Conservation (phyloP, 805 yeast genomes). For the Myxozyma mucilagina region DNA sequence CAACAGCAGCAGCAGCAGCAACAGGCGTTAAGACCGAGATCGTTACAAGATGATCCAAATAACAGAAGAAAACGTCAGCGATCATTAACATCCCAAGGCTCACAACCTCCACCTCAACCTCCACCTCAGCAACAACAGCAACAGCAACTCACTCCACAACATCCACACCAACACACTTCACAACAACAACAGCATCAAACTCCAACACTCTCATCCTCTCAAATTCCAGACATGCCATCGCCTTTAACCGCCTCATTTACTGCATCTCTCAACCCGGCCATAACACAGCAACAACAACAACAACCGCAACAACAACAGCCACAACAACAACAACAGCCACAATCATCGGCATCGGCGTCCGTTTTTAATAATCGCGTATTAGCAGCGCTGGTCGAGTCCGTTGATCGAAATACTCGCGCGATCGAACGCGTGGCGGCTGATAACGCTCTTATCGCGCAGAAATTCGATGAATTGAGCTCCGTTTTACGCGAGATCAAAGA, state of each 20-base stretch:
- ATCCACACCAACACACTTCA: neutral
- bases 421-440: conserved; percentile 11
- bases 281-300: neutral
- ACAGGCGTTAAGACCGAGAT: conserved; percentile 5
- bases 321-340: neutral
- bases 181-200: conserved; percentile 8
- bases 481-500: conserved; percentile 14
- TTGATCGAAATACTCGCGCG: conserved; percentile 22
- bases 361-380: conserved; percentile 9
- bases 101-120: neutral
- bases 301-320: too few species aligned
- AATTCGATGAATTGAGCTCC: conserved; percentile 10
- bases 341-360: neutral
- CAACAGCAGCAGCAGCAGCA: conserved; percentile 22
- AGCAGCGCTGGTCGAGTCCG: conserved; percentile 13
- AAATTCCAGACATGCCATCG: conserved; percentile 3
- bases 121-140: neutral
- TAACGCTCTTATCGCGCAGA: conserved; percentile 8
- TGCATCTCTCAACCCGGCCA: neutral
- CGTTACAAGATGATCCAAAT: conserved; percentile 11
- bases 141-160: neutral
- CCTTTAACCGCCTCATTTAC: conserved; percentile 2
- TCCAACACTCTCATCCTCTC: neutral
- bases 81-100: neutral
- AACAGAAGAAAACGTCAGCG: conserved; percentile 17